Evolutionary conservation across 2,329 filamentous ascomycete genomes (phyloP).

Genomic region (Arthrobotrys iridis): DNA sequence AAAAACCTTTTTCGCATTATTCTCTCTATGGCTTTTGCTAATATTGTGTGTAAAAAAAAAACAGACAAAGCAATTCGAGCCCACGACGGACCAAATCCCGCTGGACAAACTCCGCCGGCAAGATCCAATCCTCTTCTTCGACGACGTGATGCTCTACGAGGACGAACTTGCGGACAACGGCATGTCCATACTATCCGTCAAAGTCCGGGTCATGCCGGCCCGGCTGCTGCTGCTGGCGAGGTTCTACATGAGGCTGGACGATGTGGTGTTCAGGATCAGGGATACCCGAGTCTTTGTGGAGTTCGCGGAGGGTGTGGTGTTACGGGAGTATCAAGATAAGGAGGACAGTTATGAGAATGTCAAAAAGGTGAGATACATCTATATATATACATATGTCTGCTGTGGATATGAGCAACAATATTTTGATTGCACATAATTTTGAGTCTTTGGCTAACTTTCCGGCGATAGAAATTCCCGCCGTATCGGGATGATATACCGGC

Average conservation of each 20-base stretch:
- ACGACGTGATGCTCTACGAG: constrained; percentile 95
- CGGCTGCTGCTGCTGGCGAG: constrained; percentile 84
- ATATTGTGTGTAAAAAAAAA: neutral
- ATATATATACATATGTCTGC: neutral
- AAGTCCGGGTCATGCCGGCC: constrained; percentile 90
- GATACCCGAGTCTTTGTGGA: constrained; percentile 94
- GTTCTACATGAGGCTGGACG: constrained; percentile 92
- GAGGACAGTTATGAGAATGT: constrained; percentile 83
- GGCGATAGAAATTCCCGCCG: constrained; percentile 65
- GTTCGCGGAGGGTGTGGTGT: constrained; percentile 79
- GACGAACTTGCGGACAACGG: constrained; percentile 98
- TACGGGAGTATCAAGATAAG: constrained; percentile 88
- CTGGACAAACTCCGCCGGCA: constrained; percentile 85
- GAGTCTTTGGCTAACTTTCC: constrained; percentile 4
- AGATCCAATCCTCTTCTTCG: constrained; percentile 95
- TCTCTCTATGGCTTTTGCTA: neutral
- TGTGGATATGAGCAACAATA: constrained; percentile 42
- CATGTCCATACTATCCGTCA: constrained; percentile 87
- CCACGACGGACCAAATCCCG: constrained; percentile 70
- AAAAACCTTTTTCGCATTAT: too few relatives aligned
- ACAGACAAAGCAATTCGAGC: constrained; percentile 54
- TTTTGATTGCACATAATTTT: too few relatives aligned
- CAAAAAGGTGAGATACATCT: constrained; percentile 69
- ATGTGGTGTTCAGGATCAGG: constrained; percentile 84
- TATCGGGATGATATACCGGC: constrained; percentile 78